These are phyloP conservation scores for Neurospora hispaniola DNA, from an alignment of 495 filamentous ascomycete genomes.

Conservation along the genomic window DNA sequence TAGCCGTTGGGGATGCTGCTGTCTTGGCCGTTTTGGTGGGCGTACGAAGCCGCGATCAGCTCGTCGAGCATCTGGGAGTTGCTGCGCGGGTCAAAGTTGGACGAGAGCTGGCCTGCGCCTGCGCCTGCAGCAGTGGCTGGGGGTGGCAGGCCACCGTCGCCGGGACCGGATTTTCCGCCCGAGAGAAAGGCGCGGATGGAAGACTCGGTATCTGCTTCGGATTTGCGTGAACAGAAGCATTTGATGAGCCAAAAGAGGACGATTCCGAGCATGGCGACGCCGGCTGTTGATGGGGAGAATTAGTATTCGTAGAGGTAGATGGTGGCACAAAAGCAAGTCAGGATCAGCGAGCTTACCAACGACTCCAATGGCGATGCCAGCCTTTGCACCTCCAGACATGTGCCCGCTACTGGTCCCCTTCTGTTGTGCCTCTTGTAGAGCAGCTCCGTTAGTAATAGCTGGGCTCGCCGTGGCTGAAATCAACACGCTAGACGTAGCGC, in stretches of 20 bases:
- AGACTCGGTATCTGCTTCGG: neutral
- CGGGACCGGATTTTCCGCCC: neutral
- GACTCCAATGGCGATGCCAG: conserved; percentile 11
- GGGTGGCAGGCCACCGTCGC: neutral
- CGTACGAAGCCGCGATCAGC: conserved; percentile 22
- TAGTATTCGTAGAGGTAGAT: neutral
- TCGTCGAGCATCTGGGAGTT: conserved; percentile 23
- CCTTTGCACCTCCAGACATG: conserved; percentile 6
- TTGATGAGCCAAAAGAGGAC: conserved; percentile 5
- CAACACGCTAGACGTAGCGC: neutral
- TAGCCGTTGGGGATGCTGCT: neutral
- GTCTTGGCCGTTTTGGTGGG: conserved; percentile 19
- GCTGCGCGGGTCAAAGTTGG: conserved; percentile 3
- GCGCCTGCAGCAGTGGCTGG: neutral
- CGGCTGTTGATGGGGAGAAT: neutral
- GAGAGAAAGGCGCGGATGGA: neutral
- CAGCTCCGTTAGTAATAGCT: neutral
- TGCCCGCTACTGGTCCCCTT: neutral
- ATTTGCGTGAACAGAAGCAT: neutral
- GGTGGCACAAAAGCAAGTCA: too few species aligned
- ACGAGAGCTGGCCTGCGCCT: neutral
- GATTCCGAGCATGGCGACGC: conserved; percentile 1
- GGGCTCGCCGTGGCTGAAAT: neutral
- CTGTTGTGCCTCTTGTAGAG: neutral
- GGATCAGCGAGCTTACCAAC: conserved; percentile 4